Conservation (phyloP, 345 rosid species). For the Mercurialis annua region DNA sequence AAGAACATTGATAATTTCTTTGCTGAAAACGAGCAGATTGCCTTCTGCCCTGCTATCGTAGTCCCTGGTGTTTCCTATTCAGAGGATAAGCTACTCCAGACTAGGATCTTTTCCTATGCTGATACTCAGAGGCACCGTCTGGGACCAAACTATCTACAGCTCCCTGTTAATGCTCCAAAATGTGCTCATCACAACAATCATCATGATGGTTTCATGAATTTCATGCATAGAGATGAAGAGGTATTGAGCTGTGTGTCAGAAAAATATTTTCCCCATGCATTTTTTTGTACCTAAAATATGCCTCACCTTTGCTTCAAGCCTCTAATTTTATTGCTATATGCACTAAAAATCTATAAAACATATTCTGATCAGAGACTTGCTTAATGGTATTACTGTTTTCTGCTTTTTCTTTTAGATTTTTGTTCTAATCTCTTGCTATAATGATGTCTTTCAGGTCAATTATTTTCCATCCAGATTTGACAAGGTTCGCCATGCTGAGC, state of each 20-base stretch:
- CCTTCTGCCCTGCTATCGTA: conserved; percentile 85
- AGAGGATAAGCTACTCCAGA: conserved; percentile 87
- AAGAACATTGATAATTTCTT: conserved; percentile 95
- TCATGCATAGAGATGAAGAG: conserved; percentile 94
- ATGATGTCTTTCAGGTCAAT: conserved; percentile 54
- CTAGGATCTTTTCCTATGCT: conserved; percentile 74
- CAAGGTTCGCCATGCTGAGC: conserved; percentile 73
- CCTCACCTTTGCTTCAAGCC: neutral
- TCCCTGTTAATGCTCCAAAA: conserved; percentile 95
- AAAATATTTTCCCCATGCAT: neutral
- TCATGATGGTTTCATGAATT: conserved; percentile 88
- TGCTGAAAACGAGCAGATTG: conserved; percentile 90
- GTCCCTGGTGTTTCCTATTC: conserved; percentile 93
- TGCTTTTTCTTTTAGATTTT: neutral
- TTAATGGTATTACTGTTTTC: neutral
- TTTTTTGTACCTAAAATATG: neutral
- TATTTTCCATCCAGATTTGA: conserved; percentile 92
- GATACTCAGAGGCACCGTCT: conserved; percentile 99
- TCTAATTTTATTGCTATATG: neutral
- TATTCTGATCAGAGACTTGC: neutral
- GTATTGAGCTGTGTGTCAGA: conserved; percentile 25
- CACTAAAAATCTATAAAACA: neutral
- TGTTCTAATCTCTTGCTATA: conserved; percentile 8
- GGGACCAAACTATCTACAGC: conserved; percentile 94
- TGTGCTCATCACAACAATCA: conserved; percentile 94